These are phyloP conservation scores for Syzygium malaccense DNA, from an alignment of 441 rosid genomes.

Conservation along the genomic window DNA sequence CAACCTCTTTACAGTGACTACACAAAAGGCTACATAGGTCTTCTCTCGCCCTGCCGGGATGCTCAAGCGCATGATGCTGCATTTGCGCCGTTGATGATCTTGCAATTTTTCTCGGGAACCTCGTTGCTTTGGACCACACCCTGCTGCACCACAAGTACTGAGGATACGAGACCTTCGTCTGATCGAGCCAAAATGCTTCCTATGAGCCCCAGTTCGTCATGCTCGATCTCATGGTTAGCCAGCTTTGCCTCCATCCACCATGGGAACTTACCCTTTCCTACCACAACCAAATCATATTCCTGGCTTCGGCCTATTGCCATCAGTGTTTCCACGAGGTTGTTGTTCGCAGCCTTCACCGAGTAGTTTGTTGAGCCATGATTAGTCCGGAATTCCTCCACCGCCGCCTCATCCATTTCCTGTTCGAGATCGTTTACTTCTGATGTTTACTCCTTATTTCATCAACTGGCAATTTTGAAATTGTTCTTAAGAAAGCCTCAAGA, in stretches of 20 bases:
- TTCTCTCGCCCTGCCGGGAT: background rate
- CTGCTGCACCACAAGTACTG: slow-evolving; percentile 26
- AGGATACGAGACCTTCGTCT: slow-evolving; percentile 6
- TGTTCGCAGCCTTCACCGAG: slow-evolving; percentile 12
- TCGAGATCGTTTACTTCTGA: background rate
- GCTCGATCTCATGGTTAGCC: slow-evolving; percentile 7
- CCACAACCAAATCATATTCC: slow-evolving; percentile 23
- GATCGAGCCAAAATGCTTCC: slow-evolving; percentile 29
- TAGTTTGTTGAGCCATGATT: slow-evolving; percentile 11
- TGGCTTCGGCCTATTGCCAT: slow-evolving; percentile 8
- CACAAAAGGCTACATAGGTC: background rate
- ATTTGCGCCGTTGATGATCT: background rate
- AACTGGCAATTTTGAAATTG: background rate
- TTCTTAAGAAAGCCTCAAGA: background rate
- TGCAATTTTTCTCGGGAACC: background rate
- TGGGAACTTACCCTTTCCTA: slow-evolving; percentile 24
- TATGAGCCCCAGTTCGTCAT: slow-evolving; percentile 20
- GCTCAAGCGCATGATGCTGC: background rate
- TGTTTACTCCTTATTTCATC: background rate
- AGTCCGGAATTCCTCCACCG: slow-evolving; percentile 14
- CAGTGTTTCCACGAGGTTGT: slow-evolving; percentile 5
- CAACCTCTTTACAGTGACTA: background rate
- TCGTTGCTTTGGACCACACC: background rate
- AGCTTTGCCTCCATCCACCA: background rate
- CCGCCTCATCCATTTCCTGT: slow-evolving; percentile 23